phyloP scores from a whole-genome alignment of 257 asterid species.

The Solanum peruvianum region DNA sequence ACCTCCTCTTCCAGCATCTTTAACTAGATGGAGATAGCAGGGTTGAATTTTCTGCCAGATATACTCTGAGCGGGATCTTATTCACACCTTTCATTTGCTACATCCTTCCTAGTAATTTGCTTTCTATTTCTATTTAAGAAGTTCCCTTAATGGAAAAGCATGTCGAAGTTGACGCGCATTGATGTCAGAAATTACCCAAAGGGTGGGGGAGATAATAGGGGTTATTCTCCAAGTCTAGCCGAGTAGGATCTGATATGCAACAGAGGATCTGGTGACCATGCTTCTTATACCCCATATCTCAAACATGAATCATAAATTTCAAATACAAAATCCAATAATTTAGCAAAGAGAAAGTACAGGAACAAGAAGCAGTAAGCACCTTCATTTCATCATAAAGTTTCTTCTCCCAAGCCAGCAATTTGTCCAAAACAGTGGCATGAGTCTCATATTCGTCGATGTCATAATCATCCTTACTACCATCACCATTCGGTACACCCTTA shows the following conservation, averaged over 20 bases:
- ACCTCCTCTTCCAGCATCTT: not conserved
- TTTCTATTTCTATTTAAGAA: not conserved
- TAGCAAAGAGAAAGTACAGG: not conserved
- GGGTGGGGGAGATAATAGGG: not conserved
- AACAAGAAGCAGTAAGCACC: constrained; percentile 24
- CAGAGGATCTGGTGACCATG: not conserved
- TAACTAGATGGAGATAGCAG: not conserved
- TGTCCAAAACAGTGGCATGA: constrained; percentile 91
- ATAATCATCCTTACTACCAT: constrained; percentile 37
- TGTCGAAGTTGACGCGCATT: not conserved
- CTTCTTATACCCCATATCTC: not conserved
- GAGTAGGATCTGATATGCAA: not conserved
- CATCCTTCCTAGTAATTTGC: not conserved
- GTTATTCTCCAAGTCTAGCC: not conserved
- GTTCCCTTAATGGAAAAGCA: not conserved
- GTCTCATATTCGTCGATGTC: constrained; percentile 69
- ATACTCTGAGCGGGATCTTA: not conserved
- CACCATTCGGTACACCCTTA: constrained; percentile 55
- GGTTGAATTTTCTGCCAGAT: not conserved
- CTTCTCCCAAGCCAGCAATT: constrained; percentile 97
- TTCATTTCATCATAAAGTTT: constrained; percentile 95
- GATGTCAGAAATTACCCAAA: not conserved
- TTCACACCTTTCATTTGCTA: not conserved
- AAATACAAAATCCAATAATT: not conserved
- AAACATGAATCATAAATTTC: not conserved